Evolutionary conservation across 2,329 filamentous ascomycete genomes (phyloP), one percentile per base, ranked within the genome.

Genomic region (Penicillium sp.): DNA sequence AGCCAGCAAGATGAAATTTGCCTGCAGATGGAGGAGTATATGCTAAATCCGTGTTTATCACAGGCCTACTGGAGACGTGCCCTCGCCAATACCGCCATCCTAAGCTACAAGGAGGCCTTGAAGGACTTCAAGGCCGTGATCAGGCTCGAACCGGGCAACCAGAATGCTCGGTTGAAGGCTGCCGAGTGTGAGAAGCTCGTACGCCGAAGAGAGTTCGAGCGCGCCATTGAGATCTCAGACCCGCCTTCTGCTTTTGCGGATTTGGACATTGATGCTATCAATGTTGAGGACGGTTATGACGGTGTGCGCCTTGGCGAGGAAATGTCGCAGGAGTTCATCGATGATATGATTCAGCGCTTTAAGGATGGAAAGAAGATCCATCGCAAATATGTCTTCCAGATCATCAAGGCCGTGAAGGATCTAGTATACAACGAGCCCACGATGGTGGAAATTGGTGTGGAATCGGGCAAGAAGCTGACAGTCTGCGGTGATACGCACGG

Each of bases 401-500:
- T 99, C 70, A 83, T 99, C 67, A 78, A 97, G 66, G 89, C 90
- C 6, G 90, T 95, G 66, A 91, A 89, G 80, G 88, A 96, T 61
- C 84, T 99, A 55, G 88, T 96, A 43, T 92, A 93, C 73, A 86
- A 91, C 50, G 94, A 99, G 77, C 84, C 93, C 16, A 99, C 94
- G 26, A 97, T 99, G 94, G 92, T 97, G 26, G 94, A 99, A 77
- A 84, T 94, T 70, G 84, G 90, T 47, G 86, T 99, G 52, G 85
- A 88, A 6, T 78, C 89, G 43, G 91, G 87, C 54, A 85, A 88
- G 55, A 84, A 88, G 69, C 80, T 99, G 67, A 99, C 94, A 2
- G 91, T 99, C 53, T 99, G 94, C 70, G 94, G 94, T 73, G 94
- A 99, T 73, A 99, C 94, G 5, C 94, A 99, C 73, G 94, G 90